Evolutionary conservation across 2,329 filamentous ascomycete genomes (phyloP).

Genomic region (Teratosphaeria nubilosa): DNA sequence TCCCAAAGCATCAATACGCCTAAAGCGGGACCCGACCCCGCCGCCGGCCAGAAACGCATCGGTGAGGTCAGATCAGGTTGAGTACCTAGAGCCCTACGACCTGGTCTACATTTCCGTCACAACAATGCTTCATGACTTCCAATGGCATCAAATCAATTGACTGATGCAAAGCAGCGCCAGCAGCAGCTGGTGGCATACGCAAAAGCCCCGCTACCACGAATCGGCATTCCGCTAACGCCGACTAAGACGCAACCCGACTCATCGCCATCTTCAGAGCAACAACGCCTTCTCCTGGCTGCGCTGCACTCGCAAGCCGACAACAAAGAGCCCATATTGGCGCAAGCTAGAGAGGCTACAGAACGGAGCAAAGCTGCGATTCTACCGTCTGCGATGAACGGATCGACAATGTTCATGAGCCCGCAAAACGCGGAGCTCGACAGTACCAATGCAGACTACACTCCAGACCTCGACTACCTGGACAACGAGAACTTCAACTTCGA

Average conservation of each 20-base stretch:
- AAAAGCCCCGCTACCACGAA: not conserved
- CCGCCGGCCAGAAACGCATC: not conserved
- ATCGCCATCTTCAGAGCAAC: constrained; percentile 32
- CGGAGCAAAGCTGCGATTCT: not conserved
- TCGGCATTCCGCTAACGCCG: constrained; percentile 3
- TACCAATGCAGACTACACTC: constrained; percentile 41
- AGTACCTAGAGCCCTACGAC: not conserved
- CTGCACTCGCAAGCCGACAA: constrained; percentile 31
- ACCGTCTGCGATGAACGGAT: constrained; percentile 12
- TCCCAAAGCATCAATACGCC: not conserved
- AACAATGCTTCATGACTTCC: not conserved
- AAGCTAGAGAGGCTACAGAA: not conserved
- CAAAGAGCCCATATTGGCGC: constrained; percentile 15
- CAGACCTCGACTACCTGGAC: constrained; percentile 75
- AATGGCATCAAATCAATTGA: not conserved
- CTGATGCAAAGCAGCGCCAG: not conserved
- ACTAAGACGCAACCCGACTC: constrained; percentile 9
- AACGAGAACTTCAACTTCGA: constrained; percentile 71
- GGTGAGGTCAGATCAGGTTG: not conserved
- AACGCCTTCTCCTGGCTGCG: constrained; percentile 35
- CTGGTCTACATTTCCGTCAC: not conserved
- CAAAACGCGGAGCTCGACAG: constrained; percentile 17
- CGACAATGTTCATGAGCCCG: constrained; percentile 20
- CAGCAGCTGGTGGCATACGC: not conserved
- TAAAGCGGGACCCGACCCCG: not conserved